phyloP scores from a whole-genome alignment of 139 green algal genomes.

The Pseudopediastrum boryanum region DNA sequence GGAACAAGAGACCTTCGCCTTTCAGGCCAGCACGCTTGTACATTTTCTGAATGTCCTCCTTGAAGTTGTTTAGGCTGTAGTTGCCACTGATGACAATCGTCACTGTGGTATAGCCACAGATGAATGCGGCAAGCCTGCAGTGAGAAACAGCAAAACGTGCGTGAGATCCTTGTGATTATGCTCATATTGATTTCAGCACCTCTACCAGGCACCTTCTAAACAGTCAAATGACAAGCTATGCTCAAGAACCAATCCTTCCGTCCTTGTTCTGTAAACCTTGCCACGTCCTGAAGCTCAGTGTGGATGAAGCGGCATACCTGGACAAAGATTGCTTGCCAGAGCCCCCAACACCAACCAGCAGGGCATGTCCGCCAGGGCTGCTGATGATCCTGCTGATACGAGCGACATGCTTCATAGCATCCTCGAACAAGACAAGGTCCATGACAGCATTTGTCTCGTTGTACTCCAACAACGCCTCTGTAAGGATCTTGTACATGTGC shows the following conservation, averaged over 20 bases:
- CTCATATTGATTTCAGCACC: no score
- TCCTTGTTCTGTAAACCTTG: no score
- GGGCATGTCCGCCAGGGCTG: slow-evolving; percentile 83
- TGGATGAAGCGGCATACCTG: no score
- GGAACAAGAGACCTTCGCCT: slow-evolving; percentile 85
- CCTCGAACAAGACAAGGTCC: slow-evolving; percentile 92
- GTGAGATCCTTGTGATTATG: no score
- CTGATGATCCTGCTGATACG: slow-evolving; percentile 85
- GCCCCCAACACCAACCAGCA: slow-evolving; percentile 89
- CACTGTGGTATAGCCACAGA: slow-evolving; percentile 78
- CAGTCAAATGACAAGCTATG: no score
- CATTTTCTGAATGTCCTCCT: slow-evolving; percentile 91
- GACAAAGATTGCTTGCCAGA: slow-evolving; percentile 81
- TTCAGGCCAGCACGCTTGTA: slow-evolving; percentile 85
- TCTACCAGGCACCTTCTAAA: no score
- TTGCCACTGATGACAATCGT: slow-evolving; percentile 86
- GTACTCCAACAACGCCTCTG: slow-evolving; percentile 84
- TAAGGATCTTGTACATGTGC: slow-evolving; percentile 78
- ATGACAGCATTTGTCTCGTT: slow-evolving; percentile 92
- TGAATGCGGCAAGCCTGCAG: slow-evolving; percentile 72
- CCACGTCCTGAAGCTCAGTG: no score
- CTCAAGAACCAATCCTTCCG: no score
- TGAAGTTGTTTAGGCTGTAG: slow-evolving; percentile 82
- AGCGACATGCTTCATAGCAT: slow-evolving; percentile 91
- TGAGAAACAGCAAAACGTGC: no score